These are phyloP conservation scores for Claviceps spartinae DNA, from an alignment of 2,329 filamentous ascomycete genomes.

Conservation along the genomic window DNA sequence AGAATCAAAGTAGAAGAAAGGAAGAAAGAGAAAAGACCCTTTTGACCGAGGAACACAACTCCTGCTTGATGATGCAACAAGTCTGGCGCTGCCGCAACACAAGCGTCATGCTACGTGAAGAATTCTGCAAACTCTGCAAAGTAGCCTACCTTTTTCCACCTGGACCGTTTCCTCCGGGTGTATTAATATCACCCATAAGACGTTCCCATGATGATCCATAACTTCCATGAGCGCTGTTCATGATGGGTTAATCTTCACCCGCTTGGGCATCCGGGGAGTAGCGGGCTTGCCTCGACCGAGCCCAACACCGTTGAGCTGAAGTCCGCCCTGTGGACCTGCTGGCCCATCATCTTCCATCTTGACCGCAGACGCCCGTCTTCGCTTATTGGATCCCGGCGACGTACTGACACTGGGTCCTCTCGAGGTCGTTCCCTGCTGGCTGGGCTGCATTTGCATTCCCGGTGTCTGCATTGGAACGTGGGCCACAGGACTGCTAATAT, in stretches of 20 bases:
- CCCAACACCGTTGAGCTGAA: slow-evolving; percentile 37
- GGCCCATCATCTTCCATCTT: slow-evolving; percentile 43
- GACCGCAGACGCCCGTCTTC: slow-evolving; percentile 41
- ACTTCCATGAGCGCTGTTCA: slow-evolving; percentile 8
- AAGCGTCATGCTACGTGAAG: slow-evolving; percentile 22
- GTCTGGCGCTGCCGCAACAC: no score
- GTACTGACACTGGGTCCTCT: slow-evolving; percentile 56
- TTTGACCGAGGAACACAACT: slow-evolving; percentile 1
- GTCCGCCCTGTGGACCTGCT: slow-evolving; percentile 33
- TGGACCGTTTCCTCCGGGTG: no score
- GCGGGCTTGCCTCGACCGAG: slow-evolving; percentile 37
- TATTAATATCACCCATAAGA: no score
- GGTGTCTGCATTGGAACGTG: slow-evolving; percentile 50
- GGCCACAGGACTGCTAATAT: slow-evolving; percentile 42
- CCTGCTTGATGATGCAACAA: no score
- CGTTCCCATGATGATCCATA: no score
- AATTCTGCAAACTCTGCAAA: neutral
- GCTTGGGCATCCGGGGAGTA: slow-evolving; percentile 44
- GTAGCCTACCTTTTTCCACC: no score
- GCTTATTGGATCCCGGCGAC: slow-evolving; percentile 47
- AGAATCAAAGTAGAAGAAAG: neutral
- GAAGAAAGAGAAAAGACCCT: slow-evolving; percentile 9
- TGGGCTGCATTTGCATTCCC: slow-evolving; percentile 52
- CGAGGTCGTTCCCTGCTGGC: slow-evolving; percentile 53
- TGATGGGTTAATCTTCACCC: slow-evolving; percentile 33